A percentile compares a stretch with the other conserved stretches of the same genome.
Evolutionary conservation across 2,329 filamentous ascomycete species (phyloP).

Genomic region (Pseudogymnoascus verrucosus): DNA sequence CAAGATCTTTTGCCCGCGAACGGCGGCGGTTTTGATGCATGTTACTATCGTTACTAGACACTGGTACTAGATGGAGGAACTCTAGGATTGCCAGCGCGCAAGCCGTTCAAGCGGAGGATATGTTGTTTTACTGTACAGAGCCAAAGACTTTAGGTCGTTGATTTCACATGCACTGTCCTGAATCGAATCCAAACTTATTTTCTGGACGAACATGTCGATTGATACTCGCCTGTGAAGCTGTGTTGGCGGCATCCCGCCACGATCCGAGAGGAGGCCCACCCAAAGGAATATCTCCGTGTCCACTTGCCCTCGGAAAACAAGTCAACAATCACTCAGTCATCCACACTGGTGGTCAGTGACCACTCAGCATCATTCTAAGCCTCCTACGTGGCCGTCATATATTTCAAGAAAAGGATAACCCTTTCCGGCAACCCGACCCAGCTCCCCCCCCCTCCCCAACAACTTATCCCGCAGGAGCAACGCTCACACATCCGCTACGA

Average conservation of each 20-base stretch:
- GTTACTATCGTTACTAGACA: constrained; percentile 2
- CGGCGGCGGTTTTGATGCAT: not conserved
- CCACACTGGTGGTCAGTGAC: not conserved
- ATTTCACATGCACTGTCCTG: not conserved
- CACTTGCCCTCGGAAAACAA: not conserved
- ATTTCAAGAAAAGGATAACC: not conserved
- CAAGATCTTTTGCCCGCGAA: not conserved
- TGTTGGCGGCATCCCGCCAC: not conserved
- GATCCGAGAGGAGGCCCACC: not conserved
- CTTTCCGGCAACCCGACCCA: not conserved
- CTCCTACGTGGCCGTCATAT: not conserved
- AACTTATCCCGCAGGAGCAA: not conserved
- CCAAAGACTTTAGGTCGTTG: not conserved
- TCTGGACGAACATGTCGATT: not conserved
- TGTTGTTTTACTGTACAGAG: not conserved
- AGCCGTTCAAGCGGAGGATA: not conserved
- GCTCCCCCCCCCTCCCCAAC: not conserved
- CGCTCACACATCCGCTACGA: not conserved
- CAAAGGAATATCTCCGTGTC: not conserved
- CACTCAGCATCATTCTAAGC: not conserved
- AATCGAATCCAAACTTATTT: not conserved
- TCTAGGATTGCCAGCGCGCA: not conserved
- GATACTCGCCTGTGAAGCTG: not conserved
- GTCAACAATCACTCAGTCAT: not conserved
- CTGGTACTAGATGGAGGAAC: not conserved